These are phyloP conservation scores for Clohesyomyces aquaticus DNA, from an alignment of 495 filamentous ascomycete genomes.

Conservation along the genomic window DNA sequence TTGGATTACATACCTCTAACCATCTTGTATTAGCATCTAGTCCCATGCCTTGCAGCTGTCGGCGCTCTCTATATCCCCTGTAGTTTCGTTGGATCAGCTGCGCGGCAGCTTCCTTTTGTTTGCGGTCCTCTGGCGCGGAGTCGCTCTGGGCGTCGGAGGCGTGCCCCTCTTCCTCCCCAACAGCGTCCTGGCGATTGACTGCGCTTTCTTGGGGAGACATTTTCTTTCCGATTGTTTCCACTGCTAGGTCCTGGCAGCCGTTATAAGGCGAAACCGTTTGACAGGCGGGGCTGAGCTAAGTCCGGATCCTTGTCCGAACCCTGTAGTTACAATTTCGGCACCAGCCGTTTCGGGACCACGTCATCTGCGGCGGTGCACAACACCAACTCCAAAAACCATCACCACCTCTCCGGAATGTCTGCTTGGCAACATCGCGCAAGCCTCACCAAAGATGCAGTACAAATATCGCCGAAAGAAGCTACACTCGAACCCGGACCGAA, in stretches of 20 bases:
- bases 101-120: constrained; percentile 26
- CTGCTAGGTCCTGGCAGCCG: not conserved
- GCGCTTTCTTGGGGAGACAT: not conserved
- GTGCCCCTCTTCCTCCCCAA: not conserved
- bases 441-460: too few species aligned
- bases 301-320: not conserved
- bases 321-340: not conserved
- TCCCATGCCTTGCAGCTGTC: constrained; percentile 65
- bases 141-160: not conserved
- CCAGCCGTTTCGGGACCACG: not conserved
- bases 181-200: not conserved
- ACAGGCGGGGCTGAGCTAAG: not conserved
- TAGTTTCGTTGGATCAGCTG: constrained; percentile 60
- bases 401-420: not conserved
- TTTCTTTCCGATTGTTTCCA: not conserved
- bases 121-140: constrained; percentile 2
- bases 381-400: not conserved
- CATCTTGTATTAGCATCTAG: constrained; percentile 70
- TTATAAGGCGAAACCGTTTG: not conserved
- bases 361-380: not conserved
- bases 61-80: constrained; percentile 69
- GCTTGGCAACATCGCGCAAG: too few species aligned
- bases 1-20: constrained; percentile 57
- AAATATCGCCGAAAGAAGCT: too few species aligned
- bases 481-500: too few species aligned